A percentile compares a stretch with the other conserved stretches of the same genome.
phyloP scores from a whole-genome alignment of 495 filamentous ascomycete genomes.

The Ascodesmis nigricans region DNA sequence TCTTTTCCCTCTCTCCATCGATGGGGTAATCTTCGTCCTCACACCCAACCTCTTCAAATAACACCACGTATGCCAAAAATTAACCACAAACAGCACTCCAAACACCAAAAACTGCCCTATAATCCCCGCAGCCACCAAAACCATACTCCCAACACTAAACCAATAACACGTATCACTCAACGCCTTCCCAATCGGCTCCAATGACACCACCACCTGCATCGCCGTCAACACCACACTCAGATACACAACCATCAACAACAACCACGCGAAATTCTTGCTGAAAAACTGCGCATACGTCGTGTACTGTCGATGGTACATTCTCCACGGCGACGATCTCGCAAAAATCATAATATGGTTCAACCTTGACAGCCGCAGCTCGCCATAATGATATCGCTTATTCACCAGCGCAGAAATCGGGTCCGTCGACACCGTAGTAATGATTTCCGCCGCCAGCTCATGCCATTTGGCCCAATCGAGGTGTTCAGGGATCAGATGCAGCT shows the following conservation, averaged over 20 bases:
- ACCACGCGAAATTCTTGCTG: conserved; percentile 20
- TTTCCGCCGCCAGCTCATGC: conserved; percentile 3
- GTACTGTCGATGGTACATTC: conserved; percentile 13
- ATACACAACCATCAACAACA: conserved; percentile 20
- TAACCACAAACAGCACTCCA: conserved; percentile 1
- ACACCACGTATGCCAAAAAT: too few relatives aligned
- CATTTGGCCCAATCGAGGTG: conserved; percentile 15
- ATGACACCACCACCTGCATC: conserved; percentile 23
- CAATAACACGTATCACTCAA: conserved; percentile 1
- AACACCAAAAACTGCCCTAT: background rate
- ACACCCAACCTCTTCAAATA: too few relatives aligned
- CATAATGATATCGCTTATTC: conserved; percentile 23
- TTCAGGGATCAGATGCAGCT: conserved; percentile 17
- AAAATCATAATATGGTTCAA: conserved; percentile 21
- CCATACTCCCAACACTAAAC: background rate
- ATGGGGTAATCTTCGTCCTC: too few relatives aligned
- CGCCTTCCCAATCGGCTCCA: background rate
- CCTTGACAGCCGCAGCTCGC: conserved; percentile 24
- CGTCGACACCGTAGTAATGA: background rate
- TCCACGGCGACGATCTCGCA: too few relatives aligned
- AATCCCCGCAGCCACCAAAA: background rate
- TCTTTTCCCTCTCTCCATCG: too few relatives aligned
- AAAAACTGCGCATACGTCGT: conserved; percentile 18
- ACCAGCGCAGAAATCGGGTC: too few relatives aligned
- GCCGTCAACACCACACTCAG: conserved; percentile 20